Evolutionary conservation across 345 rosid genomes (phyloP).

Genomic region (Sisymbrium altissimum): DNA sequence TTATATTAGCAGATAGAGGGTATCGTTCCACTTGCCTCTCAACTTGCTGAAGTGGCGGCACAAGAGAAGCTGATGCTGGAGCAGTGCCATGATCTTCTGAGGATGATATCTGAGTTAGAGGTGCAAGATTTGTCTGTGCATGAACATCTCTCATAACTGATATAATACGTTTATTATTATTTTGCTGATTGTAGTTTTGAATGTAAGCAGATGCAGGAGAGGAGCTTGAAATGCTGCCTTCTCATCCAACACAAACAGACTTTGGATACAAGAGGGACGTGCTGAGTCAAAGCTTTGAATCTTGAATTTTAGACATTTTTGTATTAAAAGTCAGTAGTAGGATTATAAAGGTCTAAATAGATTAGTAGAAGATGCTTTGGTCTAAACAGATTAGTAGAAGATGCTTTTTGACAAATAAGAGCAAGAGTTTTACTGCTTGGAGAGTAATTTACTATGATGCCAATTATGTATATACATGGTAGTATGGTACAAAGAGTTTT

Average conservation of each 20-base stretch:
- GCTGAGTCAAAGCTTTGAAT: neutral
- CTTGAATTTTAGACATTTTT: neutral
- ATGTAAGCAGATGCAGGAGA: constrained; percentile 56
- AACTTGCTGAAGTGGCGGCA: constrained; percentile 53
- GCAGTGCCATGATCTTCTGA: constrained; percentile 56
- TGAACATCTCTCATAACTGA: neutral
- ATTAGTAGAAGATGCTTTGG: neutral
- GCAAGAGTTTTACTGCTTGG: neutral
- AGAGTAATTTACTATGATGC: neutral
- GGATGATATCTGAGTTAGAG: constrained; percentile 52
- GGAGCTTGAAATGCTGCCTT: constrained; percentile 46
- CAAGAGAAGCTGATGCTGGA: constrained; percentile 64
- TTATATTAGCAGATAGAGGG: constrained; percentile 48
- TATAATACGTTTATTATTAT: neutral
- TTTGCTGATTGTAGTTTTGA: neutral
- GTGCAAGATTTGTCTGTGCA: constrained; percentile 28
- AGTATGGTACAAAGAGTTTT: neutral
- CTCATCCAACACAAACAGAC: constrained; percentile 38
- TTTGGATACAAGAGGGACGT: neutral
- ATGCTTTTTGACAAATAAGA: constrained; percentile 3
- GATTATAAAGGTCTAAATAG: neutral
- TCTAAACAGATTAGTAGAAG: neutral
- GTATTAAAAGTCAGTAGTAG: neutral
- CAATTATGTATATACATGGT: neutral
- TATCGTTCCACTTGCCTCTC: constrained; percentile 39